Evolutionary conservation across 139 green algal species (phyloP), one percentile per base, ranked within the genome.

Genomic region (Zygnema circumcarinatum): DNA sequence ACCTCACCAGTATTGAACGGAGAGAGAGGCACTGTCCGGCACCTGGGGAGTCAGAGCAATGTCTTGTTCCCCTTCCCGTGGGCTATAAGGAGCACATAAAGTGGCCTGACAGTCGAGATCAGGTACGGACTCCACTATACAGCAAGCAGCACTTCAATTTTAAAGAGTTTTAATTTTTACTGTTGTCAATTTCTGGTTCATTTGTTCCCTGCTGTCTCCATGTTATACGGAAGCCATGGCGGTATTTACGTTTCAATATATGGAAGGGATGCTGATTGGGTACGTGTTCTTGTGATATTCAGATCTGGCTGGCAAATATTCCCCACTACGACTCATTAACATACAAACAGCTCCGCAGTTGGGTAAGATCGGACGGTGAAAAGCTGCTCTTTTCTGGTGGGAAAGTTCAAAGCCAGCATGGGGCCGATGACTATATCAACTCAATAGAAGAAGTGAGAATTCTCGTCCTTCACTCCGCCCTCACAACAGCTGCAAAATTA

Each of bases 231-330:
- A n/a, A n/a, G n/a, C n/a, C n/a, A n/a, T n/a, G n/a, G n/a, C n/a
- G n/a, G n/a, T n/a, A n/a, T n/a, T n/a, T n/a, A n/a, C n/a, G n/a
- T n/a, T n/a, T n/a, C n/a, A n/a, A n/a, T n/a, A n/a, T n/a, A n/a
- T n/a, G n/a, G n/a, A n/a, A n/a, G n/a, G n/a, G n/a, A n/a, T n/a
- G n/a, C n/a, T n/a, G n/a, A n/a, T n/a, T n/a, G n/a, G n/a, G n/a
- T n/a, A n/a, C n/a, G n/a, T n/a, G n/a, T n/a, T n/a, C n/a, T 62
- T 62, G 7, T 41, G 11, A n/a, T 39, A 3, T 78, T 16, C 81
- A 87, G 81, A 80, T 87, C 35, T 89, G 84, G 84, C 85, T 74
- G 38, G 83, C 40, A 41, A 89, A 89, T 29, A 78, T 89, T 67
- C 84, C 84, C 25, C 32, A 87, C 29, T 54, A 41, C 39, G 36